A percentile compares a stretch with the other conserved stretches of the same genome.
phyloP scores from a whole-genome alignment of 495 filamentous ascomycete genomes.

The Thozetella sp. region DNA sequence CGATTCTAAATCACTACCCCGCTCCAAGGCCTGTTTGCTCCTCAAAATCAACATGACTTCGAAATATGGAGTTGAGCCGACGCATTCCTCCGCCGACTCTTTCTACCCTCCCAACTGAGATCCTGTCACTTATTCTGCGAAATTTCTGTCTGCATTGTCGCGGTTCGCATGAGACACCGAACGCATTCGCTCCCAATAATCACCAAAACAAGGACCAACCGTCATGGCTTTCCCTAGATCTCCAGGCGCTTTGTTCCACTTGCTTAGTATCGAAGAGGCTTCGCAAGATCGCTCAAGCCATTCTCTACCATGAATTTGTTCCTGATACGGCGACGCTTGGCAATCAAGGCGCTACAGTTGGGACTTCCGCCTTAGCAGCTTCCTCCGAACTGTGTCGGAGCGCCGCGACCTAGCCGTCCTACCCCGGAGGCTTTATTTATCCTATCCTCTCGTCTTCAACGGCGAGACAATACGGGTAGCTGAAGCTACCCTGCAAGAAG shows the following conservation, averaged over 20 bases:
- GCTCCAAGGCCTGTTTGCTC: no score
- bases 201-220: no score
- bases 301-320: slow-evolving; percentile 17
- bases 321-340: slow-evolving; percentile 14
- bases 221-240: slow-evolving; percentile 17
- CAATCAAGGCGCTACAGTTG: not conserved
- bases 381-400: no score
- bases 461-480: not conserved
- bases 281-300: slow-evolving; percentile 10
- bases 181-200: slow-evolving; percentile 9
- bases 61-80: slow-evolving; percentile 1
- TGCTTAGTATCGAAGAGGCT: slow-evolving; percentile 15
- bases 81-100: slow-evolving; percentile 8
- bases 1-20: no score
- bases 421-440: no score
- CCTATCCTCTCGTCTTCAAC: no score
- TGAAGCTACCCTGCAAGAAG: slow-evolving; percentile 7
- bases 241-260: slow-evolving; percentile 10
- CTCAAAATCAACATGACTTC: no score
- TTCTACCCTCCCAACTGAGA: slow-evolving; percentile 15
- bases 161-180: slow-evolving; percentile 3
- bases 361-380: slow-evolving; percentile 9
- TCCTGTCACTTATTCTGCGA: slow-evolving; percentile 15
- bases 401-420: no score
- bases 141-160: slow-evolving; percentile 18